A percentile compares a stretch with the other conserved stretches of the same genome.
phyloP scores from a whole-genome alignment of 192 early-diverging fungal species.

The Linnemannia zychae region DNA sequence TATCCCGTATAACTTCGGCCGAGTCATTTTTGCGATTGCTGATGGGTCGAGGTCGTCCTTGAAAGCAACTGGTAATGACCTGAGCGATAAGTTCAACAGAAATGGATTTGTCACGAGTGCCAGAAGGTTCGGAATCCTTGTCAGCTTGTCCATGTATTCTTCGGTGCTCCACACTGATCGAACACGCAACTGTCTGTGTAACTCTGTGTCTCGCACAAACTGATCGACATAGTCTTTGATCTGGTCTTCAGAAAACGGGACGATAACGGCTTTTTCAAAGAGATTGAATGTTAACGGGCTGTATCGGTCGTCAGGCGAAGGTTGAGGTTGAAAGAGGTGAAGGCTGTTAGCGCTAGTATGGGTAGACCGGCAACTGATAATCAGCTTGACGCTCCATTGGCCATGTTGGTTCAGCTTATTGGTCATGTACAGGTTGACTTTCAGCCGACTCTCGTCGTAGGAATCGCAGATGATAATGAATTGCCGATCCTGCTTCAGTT shows the following conservation, averaged over 20 bases:
- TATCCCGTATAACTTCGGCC: not conserved
- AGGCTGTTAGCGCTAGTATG: not conserved
- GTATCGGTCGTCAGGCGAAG: conserved; percentile 6
- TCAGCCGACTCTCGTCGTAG: conserved; percentile 15
- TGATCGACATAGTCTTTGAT: conserved; percentile 29
- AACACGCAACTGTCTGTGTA: not conserved
- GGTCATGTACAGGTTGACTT: conserved; percentile 9
- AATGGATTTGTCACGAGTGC: conserved; percentile 19
- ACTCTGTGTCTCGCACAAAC: conserved; percentile 2
- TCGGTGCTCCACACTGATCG: not conserved
- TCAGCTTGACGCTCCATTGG: conserved; percentile 22
- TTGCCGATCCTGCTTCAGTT: conserved; percentile 20
- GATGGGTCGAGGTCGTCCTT: conserved; percentile 17
- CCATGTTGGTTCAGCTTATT: conserved; percentile 12
- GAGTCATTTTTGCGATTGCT: not conserved
- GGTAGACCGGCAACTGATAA: conserved; percentile 16
- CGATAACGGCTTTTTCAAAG: conserved; percentile 19
- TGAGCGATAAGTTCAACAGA: conserved; percentile 11
- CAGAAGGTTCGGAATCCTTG: conserved; percentile 19
- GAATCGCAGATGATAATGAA: conserved; percentile 25
- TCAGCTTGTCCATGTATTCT: conserved; percentile 32
- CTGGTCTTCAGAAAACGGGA: conserved; percentile 12
- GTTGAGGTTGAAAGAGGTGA: conserved; percentile 16
- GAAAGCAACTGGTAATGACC: conserved; percentile 14
- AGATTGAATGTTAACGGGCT: conserved; percentile 7